Percentiles rank a stretch among this genome's conserved stretches.
These are phyloP conservation scores for Aspergillus baeticus DNA, from an alignment of 495 filamentous ascomycete genomes.

Conservation along the genomic window DNA sequence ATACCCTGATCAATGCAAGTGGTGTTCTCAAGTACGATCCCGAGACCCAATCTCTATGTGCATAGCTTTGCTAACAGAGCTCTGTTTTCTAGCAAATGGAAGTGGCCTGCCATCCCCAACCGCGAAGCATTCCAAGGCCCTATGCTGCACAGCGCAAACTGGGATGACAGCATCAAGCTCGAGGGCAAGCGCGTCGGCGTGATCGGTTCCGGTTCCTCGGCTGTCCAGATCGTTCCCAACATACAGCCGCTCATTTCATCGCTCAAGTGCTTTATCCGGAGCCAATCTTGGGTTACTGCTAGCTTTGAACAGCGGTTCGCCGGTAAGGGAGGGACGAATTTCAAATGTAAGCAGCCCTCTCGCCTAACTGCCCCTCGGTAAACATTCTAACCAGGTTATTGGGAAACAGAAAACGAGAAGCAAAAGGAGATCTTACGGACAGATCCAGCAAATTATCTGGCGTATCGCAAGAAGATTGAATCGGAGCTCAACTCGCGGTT, in stretches of 20 bases:
- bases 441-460: constrained; percentile 9
- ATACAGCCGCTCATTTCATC: background rate
- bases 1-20: no score
- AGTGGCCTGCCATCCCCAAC: constrained; percentile 34
- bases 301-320: constrained; percentile 16
- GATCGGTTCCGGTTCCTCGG: constrained; percentile 46
- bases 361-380: background rate
- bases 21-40: no score
- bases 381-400: no score
- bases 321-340: constrained; percentile 15
- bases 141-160: constrained; percentile 26
- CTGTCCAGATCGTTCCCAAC: constrained; percentile 34
- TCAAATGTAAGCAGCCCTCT: constrained; percentile 9
- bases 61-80: no score
- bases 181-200: constrained; percentile 45
- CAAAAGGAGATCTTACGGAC: background rate
- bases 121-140: constrained; percentile 16
- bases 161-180: constrained; percentile 23
- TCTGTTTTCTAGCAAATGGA: constrained; percentile 6
- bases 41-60: no score
- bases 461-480: constrained; percentile 37
- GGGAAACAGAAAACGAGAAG: constrained; percentile 1
- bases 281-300: constrained; percentile 16
- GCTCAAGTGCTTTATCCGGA: constrained; percentile 14
- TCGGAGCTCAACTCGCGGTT: constrained; percentile 32